phyloP scores from a whole-genome alignment of 2,329 filamentous ascomycete species.

The Cercospora citrullina region DNA sequence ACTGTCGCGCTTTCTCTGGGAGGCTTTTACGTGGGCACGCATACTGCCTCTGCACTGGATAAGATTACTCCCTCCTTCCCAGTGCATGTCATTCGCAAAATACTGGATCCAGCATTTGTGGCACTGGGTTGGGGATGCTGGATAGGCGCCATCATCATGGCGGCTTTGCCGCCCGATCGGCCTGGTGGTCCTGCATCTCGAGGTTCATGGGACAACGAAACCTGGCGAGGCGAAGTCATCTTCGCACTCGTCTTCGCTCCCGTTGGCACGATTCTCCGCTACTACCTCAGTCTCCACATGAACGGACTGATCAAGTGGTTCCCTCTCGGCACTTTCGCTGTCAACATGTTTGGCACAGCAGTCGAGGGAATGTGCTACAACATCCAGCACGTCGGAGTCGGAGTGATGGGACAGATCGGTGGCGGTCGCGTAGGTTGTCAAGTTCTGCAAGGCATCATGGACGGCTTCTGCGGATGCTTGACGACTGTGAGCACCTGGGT shows the following conservation, averaged over 20 bases:
- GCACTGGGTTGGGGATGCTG: conserved; percentile 71
- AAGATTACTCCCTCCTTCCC: conserved; percentile 61
- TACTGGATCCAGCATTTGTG: conserved; percentile 65
- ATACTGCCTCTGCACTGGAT: conserved; percentile 67
- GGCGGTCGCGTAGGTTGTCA: conserved; percentile 47
- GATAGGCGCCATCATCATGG: conserved; percentile 73
- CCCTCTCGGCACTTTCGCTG: conserved; percentile 80
- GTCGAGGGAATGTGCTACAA: conserved; percentile 77
- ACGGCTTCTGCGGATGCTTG: conserved; percentile 51
- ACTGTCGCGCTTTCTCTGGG: conserved; percentile 70
- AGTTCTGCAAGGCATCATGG: conserved; percentile 49
- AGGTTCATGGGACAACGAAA: conserved; percentile 47
- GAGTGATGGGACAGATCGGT: conserved; percentile 41
- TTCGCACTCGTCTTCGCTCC: conserved; percentile 84
- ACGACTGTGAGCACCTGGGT: conserved; percentile 54
- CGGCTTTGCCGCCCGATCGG: conserved; percentile 67
- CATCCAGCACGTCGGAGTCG: conserved; percentile 62
- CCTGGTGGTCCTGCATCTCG: conserved; percentile 36
- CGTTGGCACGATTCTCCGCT: conserved; percentile 72
- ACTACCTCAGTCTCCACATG: conserved; percentile 69
- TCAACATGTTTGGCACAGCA: conserved; percentile 75
- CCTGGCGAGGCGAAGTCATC: conserved; percentile 73
- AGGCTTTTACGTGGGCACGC: conserved; percentile 70
- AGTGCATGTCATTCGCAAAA: conserved; percentile 56
- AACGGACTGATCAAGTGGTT: conserved; percentile 69